A percentile compares a stretch with the other conserved stretches of the same genome.
These are phyloP conservation scores for Lippia alba DNA, from an alignment of 305 asterid genomes.

Conservation along the genomic window DNA sequence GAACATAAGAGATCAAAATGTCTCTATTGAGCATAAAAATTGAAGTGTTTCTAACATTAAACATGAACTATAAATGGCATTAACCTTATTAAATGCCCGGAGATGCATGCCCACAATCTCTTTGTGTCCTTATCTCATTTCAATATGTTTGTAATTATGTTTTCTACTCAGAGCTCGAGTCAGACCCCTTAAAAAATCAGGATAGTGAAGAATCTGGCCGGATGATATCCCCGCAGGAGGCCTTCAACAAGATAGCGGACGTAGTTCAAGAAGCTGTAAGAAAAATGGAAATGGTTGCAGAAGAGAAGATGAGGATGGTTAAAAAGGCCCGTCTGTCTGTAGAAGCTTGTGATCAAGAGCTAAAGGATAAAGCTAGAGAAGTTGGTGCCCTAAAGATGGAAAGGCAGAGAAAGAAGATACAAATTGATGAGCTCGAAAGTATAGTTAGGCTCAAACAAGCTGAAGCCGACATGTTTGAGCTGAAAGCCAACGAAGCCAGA, in stretches of 20 bases:
- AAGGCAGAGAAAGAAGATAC: constrained; percentile 69
- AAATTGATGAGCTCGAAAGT: constrained; percentile 74
- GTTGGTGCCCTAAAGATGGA: constrained; percentile 63
- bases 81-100: no score
- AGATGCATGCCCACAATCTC: no score
- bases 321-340: constrained; percentile 72
- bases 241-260: constrained; percentile 73
- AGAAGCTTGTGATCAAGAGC: constrained; percentile 74
- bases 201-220: constrained; percentile 63
- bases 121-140: constrained; percentile 7
- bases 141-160: constrained; percentile 14
- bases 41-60: no score
- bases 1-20: no score
- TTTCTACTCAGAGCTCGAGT: constrained; percentile 59
- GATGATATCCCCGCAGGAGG: constrained; percentile 73
- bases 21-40: no score
- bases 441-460: constrained; percentile 79
- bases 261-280: constrained; percentile 83
- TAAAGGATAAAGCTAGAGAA: constrained; percentile 74
- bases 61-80: no score
- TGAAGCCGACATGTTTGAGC: constrained; percentile 79
- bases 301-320: constrained; percentile 72
- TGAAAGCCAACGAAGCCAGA: constrained; percentile 72
- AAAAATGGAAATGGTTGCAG: constrained; percentile 81
- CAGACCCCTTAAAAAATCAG: constrained; percentile 56